Evolutionary conservation across 306 rosid genomes (phyloP), one percentile per base, ranked within the genome.

Genomic region (Arachis stenosperma): DNA sequence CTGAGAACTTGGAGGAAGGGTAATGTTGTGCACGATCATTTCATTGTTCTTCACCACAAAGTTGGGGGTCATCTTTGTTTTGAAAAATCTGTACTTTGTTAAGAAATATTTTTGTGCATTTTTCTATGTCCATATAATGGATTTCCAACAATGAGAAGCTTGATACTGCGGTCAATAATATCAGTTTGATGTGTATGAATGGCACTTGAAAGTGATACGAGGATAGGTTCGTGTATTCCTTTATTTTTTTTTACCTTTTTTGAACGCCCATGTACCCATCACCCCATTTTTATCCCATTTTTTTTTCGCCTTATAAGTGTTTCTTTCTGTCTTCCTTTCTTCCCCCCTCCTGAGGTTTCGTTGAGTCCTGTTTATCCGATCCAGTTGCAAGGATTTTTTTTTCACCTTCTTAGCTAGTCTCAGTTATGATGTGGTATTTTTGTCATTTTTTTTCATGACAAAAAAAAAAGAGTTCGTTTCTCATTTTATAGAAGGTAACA

Each of bases 151-250:
- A 15, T 56, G 76, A 75, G 77, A 56, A 7, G 63, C 39, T 55
- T 39, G 80, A 56, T 14, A 70, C 41, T 56, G 69, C 56, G 74
- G 77, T 65, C 47, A 63, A 63, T 54, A 69, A 69, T 48, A 41
- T 80, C 66, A 64, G 77, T 56, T 75, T 63, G 77, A 75, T 69
- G 65, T 63, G 69, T 39, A 56, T 63, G 80, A 12, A 56, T 63
- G 80, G 8, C 76, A 54, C 60, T 7, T 57, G 75, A 42, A 43
- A 67, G 74, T 67, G 69, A 37, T 6, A 59, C 6, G 56, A 39
- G 56, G 69, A 36, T 60, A 60, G 40, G 56, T 55, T 65, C 80
- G 52, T 72, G 6, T 47, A n/a, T 63, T 64, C 54, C 29, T 30
- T 36, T 7, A 0, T 22, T 22, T 22, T 22, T 22, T 22, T 22